phyloP scores from a whole-genome alignment of 306 rosid genomes.

The Cucurbita maxima region DNA sequence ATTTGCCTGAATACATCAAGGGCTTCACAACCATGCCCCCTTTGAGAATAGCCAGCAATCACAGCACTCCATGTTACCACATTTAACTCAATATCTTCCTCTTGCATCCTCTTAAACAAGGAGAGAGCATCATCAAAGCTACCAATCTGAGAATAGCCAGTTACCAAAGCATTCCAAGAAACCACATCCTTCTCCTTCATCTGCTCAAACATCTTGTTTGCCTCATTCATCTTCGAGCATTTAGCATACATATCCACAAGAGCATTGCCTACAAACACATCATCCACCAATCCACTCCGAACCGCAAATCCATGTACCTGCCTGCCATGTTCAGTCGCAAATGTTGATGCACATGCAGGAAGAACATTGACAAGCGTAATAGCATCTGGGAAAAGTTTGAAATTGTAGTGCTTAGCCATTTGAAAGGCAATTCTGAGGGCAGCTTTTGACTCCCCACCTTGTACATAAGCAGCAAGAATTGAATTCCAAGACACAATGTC shows the following conservation, averaged over 20 bases:
- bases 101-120: conserved; percentile 51
- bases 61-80: conserved; percentile 85
- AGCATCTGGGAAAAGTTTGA: conserved; percentile 29
- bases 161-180: conserved; percentile 84
- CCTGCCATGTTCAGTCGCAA: conserved; percentile 33
- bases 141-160: conserved; percentile 68
- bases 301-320: conserved; percentile 51
- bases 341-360: conserved; percentile 51
- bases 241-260: conserved; percentile 71
- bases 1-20: conserved; percentile 58
- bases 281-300: conserved; percentile 49
- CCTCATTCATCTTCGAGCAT: conserved; percentile 57
- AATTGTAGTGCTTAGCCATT: conserved; percentile 19
- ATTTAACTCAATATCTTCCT: conserved; percentile 41
- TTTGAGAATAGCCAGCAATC: conserved; percentile 68
- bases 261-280: conserved; percentile 73
- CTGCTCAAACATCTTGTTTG: conserved; percentile 41
- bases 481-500: conserved; percentile 83
- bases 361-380: conserved; percentile 62
- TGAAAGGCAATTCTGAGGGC: conserved; percentile 29
- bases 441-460: conserved; percentile 16
- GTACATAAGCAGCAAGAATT: conserved; percentile 38
- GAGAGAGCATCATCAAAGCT: conserved; percentile 42
- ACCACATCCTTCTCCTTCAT: conserved; percentile 75
- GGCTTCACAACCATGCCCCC: conserved; percentile 55